Evolutionary conservation across 2,329 filamentous ascomycete genomes (phyloP).

Genomic region (Bipolaris cookei): DNA sequence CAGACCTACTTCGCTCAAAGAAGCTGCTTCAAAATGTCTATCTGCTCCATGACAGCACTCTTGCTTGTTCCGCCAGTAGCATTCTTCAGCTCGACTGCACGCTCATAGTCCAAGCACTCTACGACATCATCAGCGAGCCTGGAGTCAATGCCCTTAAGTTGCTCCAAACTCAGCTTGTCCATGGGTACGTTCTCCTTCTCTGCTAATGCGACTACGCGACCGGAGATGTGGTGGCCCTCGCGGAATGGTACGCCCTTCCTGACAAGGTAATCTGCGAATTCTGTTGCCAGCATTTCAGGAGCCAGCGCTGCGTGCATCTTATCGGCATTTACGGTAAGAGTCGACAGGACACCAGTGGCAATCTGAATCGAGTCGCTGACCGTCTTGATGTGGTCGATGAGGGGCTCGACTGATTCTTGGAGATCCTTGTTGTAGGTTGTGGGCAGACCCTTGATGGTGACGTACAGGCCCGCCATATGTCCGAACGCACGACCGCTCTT

Average conservation of each 20-base stretch:
- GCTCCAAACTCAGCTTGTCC: conserved; percentile 70
- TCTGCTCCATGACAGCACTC: conserved; percentile 69
- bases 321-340: conserved; percentile 70
- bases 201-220: conserved; percentile 72
- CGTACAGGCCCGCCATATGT: conserved; percentile 80
- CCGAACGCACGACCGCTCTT: conserved; percentile 80
- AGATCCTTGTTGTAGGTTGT: conserved; percentile 90
- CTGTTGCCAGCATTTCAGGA: conserved; percentile 81
- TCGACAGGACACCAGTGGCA: conserved; percentile 78
- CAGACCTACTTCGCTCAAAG: conserved; percentile 28
- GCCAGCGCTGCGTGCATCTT: conserved; percentile 81
- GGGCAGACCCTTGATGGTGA: conserved; percentile 76
- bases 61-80: conserved; percentile 81
- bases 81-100: conserved; percentile 78
- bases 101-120: conserved; percentile 78
- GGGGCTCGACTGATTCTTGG: conserved; percentile 86
- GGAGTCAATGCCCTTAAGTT: conserved; percentile 70
- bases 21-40: conserved; percentile 59
- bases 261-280: conserved; percentile 70
- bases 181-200: conserved; percentile 71
- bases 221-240: conserved; percentile 80
- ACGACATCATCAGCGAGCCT: conserved; percentile 75
- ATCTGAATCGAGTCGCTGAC: conserved; percentile 82
- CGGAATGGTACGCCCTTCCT: conserved; percentile 75
- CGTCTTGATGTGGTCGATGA: conserved; percentile 84